A percentile compares a stretch with the other conserved stretches of the same genome.
These are phyloP conservation scores for Tetrastigma voinierianum DNA, from an alignment of 164 flowering plant species.

Conservation along the genomic window DNA sequence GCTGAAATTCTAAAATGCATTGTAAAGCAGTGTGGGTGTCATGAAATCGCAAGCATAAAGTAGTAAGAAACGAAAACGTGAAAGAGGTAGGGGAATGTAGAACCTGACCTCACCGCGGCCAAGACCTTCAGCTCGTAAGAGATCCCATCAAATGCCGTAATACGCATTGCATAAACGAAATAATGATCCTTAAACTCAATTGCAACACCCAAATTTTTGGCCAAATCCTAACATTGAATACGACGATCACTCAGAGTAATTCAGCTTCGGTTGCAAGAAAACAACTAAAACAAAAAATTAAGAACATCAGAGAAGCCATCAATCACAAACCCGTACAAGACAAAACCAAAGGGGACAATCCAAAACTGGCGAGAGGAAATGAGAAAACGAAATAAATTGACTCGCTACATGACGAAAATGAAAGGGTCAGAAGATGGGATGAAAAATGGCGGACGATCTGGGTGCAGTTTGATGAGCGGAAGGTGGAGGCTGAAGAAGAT, in stretches of 20 bases:
- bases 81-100: background rate
- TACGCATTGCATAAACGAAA: constrained; percentile 14
- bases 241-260: no score
- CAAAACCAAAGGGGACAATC: no score
- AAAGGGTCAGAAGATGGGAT: background rate
- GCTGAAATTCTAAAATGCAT: no score
- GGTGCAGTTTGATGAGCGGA: background rate
- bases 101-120: constrained; percentile 35
- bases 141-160: constrained; percentile 39
- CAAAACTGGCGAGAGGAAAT: background rate
- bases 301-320: no score
- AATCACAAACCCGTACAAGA: no score
- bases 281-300: no score
- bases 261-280: no score
- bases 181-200: constrained; percentile 7
- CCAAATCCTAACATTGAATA: no score
- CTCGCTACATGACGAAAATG: constrained; percentile 12
- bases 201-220: constrained; percentile 1
- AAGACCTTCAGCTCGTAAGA: constrained; percentile 29
- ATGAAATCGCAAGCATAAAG: background rate
- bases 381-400: background rate
- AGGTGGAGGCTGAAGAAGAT: no score
- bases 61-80: background rate
- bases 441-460: background rate
- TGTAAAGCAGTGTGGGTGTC: no score